Evolutionary conservation across 352 stramenopile species (phyloP).

Genomic region (Globisporangium mamillatum): DNA sequence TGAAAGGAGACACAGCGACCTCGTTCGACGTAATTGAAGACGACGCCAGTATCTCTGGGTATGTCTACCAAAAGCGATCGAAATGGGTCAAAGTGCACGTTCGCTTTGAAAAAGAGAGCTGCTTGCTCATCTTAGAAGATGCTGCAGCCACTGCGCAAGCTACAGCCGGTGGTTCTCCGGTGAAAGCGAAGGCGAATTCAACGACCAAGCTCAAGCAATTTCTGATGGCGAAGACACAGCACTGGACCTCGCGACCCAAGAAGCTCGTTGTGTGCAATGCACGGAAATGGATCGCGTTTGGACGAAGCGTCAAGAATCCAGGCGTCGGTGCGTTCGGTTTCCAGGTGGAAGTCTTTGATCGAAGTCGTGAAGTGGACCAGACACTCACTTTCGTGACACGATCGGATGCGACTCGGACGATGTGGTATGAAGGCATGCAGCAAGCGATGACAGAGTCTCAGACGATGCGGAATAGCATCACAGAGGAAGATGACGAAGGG

Average conservation of each 20-base stretch:
- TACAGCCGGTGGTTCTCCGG: not conserved
- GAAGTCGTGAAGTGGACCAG: slow-evolving; percentile 67
- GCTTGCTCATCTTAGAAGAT: slow-evolving; percentile 47
- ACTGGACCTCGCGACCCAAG: slow-evolving; percentile 52
- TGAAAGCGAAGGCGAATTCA: slow-evolving; percentile 20
- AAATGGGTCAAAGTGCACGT: slow-evolving; percentile 76
- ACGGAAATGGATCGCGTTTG: slow-evolving; percentile 76
- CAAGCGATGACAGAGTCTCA: slow-evolving; percentile 42
- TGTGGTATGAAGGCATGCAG: slow-evolving; percentile 66
- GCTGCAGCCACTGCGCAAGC: slow-evolving; percentile 16
- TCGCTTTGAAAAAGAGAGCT: slow-evolving; percentile 68
- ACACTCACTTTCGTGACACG: slow-evolving; percentile 75
- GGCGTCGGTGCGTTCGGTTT: slow-evolving; percentile 68
- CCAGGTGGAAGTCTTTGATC: slow-evolving; percentile 75
- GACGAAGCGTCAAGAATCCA: slow-evolving; percentile 63
- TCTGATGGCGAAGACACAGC: slow-evolving; percentile 51
- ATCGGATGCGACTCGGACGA: slow-evolving; percentile 46
- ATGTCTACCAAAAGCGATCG: slow-evolving; percentile 68
- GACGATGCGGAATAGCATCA: slow-evolving; percentile 47
- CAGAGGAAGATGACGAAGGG: slow-evolving; percentile 55
- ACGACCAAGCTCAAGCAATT: slow-evolving; percentile 64
- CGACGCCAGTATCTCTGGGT: slow-evolving; percentile 47
- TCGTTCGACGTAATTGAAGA: slow-evolving; percentile 59
- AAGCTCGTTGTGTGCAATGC: slow-evolving; percentile 73
- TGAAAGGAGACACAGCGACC: slow-evolving; percentile 53